Evolutionary conservation across 768 basidiomycete species (phyloP), one percentile per base, ranked within the genome.

Genomic region (Phlebiopsis gigantea): DNA sequence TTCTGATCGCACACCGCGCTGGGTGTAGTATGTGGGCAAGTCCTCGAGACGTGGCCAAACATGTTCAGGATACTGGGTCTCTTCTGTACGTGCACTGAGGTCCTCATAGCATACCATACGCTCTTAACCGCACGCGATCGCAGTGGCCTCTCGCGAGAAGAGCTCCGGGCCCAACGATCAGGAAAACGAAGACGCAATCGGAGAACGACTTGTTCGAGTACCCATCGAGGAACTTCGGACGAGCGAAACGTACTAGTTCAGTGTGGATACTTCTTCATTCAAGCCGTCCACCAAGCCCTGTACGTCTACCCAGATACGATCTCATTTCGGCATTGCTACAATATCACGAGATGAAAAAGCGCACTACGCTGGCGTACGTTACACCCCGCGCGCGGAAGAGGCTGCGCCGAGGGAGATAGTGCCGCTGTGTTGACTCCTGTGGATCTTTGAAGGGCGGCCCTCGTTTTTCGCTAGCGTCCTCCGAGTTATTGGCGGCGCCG

Each of bases 51-150:
- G 60, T 90, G 88, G 88, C 85, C 87, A 9, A 82, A 81, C 66
- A 91, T 91, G 89, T 90, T 91, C 63, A 79, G 83, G 61, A 88
- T 88, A 53, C 72, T 91, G 49, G 79, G 72, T 56, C 73, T 84
- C 57, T 90, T 88, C 66, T 63, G 89, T 90, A 63, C 64, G 85
- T 59, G 9, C n/a, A 28, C 57, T 15, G 6, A 21, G 17, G 6
- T 17, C 21, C 28, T 55, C 8, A 45, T 48, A 28, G 46, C 48
- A 28, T 57, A 30, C 26, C 45, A 15, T 24, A 24, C 22, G 22
- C 5, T 24, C 21, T 9, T 7, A 24, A 12, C 29, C 15, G 25
- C 25, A 9, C 44, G n/a, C n/a, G n/a, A n/a, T n/a, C n/a, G n/a
- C 22, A 88, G 86, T 87, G 53, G 74, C 79, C 42, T 74, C 78